Percentiles rank a stretch among this genome's conserved stretches.
These are phyloP conservation scores for Capsicum baccatum DNA, from an alignment of 257 asterid genomes.

Conservation along the genomic window DNA sequence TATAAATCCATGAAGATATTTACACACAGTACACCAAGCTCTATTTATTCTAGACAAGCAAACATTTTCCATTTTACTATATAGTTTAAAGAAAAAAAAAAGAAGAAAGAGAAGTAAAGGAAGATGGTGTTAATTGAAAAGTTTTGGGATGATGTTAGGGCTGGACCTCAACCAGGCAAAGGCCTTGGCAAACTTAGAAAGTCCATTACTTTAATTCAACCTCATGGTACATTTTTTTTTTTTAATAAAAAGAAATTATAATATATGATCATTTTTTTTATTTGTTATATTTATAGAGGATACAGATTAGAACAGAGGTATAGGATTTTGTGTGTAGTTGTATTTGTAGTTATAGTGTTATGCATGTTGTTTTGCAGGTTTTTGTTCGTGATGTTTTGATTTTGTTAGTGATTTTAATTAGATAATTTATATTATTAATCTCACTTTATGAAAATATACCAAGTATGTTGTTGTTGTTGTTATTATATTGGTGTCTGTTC, in stretches of 20 bases:
- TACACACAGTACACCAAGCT: background rate
- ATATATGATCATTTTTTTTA: background rate
- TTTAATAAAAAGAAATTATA: background rate
- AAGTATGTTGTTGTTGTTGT: too few species aligned
- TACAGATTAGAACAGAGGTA: too few species aligned
- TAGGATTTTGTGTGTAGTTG: too few species aligned
- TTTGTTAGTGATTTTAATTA: too few species aligned
- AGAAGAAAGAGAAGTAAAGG: background rate
- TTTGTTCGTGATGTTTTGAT: too few species aligned
- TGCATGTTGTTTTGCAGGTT: too few species aligned
- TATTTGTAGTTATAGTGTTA: too few species aligned
- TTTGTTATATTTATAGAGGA: background rate
- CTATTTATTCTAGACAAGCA: background rate
- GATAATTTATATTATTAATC: too few species aligned
- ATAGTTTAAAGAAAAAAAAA: background rate
- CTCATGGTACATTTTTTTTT: slow-evolving; percentile 28
- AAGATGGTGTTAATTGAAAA: slow-evolving; percentile 83
- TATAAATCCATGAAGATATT: background rate
- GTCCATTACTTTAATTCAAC: slow-evolving; percentile 37
- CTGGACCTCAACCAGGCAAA: slow-evolving; percentile 82
- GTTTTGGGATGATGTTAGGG: slow-evolving; percentile 90
- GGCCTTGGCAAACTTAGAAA: slow-evolving; percentile 80
- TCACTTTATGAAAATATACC: too few species aligned
- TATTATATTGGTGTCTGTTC: too few species aligned
- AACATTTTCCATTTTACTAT: background rate